These are phyloP conservation scores for Cyberlindnera veronae DNA, from an alignment of 805 yeast species.

Conservation along the genomic window DNA sequence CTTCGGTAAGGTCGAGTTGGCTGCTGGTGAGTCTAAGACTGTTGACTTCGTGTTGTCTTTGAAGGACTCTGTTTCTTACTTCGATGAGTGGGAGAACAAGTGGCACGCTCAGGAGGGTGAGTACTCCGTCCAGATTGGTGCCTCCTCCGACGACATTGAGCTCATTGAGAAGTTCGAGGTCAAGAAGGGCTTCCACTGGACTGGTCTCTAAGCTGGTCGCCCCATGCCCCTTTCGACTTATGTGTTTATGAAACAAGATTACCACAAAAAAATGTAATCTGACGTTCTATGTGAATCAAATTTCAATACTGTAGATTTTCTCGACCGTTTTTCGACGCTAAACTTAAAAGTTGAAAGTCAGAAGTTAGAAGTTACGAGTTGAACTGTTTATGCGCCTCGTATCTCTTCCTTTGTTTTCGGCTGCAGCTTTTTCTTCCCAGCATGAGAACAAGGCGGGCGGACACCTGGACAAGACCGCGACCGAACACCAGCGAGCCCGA, in stretches of 20 bases:
- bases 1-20: constrained; percentile 45
- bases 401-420: too few relatives aligned
- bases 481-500: too few relatives aligned
- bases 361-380: too few relatives aligned
- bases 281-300: too few relatives aligned
- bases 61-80: constrained; percentile 51
- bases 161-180: constrained; percentile 24
- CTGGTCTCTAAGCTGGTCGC: constrained; percentile 12
- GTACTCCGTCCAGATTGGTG: constrained; percentile 48
- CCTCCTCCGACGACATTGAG: constrained; percentile 32
- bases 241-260: too few relatives aligned
- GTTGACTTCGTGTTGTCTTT: constrained; percentile 38
- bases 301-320: not conserved
- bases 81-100: constrained; percentile 43
- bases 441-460: too few relatives aligned
- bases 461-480: too few relatives aligned
- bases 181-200: constrained; percentile 25
- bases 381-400: too few relatives aligned
- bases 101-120: constrained; percentile 53
- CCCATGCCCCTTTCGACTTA: not conserved
- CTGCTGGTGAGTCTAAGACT: constrained; percentile 40
- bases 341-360: too few relatives aligned
- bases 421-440: too few relatives aligned
- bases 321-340: too few relatives aligned
- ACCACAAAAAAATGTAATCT: constrained; percentile 12